Base-by-base conservation (phyloP, 1,139 yeast species). In the Ogataea hybrid region DNA sequence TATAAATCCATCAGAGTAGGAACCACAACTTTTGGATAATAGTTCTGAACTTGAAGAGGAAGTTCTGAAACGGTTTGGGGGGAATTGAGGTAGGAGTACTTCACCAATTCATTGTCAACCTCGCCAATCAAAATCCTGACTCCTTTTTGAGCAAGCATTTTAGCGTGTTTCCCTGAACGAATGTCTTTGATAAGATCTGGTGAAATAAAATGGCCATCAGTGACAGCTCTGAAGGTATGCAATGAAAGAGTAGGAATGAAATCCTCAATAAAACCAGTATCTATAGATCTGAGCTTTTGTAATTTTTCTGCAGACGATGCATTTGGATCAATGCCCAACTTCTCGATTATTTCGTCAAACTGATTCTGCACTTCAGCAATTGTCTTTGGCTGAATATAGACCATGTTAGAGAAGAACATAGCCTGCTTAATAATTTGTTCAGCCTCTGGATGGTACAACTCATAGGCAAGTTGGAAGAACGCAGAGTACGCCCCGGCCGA, bases 141-240 rank as follows among this genome's bases (percentile, higher is more conserved):
- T 10, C 56, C 59, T 23, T 52, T 52, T 8, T 42, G 32, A 3
- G 42, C 46, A 7, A 48, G 45, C 36, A 65, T 43, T 46, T 52
- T 46, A 1, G 68, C 67, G 43, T 61, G 64, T 12, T 53, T 57
- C 14, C 73, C 73, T 17, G 58, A 47, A 16, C 51, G 43, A 7
- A 68, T 52, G 42, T 69, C 73, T 25, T 39, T 35, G 9, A 67
- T 49, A 21, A 68, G 40, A 10, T 49, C 44, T 1, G 57, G 36
- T 2, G 65, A 49, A 3, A 69, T 59, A 44, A 69, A 67, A 16
- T 59, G 50, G 29, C 54, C 60, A 48, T 69, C 73, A 10, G 70
- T 64, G 18, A 65, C 63, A 12, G 71, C 70, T 47, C 73, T 54
- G 46, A 69, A 69, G 8, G 71, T 67, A 44, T 66, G 70, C 15